Base-by-base conservation (phyloP, 2,329 filamentous ascomycete genomes). In the Aciculosporium take region DNA sequence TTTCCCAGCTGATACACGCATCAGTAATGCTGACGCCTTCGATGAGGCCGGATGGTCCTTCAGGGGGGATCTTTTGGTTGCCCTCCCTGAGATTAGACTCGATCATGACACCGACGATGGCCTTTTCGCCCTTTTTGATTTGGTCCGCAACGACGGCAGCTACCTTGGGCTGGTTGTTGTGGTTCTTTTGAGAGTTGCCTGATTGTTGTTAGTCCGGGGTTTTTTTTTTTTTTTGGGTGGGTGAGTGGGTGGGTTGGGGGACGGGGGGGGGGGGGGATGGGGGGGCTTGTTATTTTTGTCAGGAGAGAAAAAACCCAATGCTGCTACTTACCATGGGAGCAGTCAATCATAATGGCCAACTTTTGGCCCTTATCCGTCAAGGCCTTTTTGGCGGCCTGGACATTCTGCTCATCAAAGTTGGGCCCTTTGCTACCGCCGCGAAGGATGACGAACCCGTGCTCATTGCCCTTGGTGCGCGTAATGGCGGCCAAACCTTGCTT, bases 131-230 rank as follows among this genome's bases (percentile, higher is more conserved):
- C 49, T 82, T 79, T 39, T 82, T 79, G 49, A 98, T 72, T 68
- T 98, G 89, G 41, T 94, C 84, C 25, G 74, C 81, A 46, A 98
- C 69, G 40, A 71, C 72, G 60, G 82, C 23, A 13, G 45, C 45
- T 5, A 46, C 89, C 66, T 89, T 82, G 54, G 91, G 91, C 68
- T 98, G 89, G 67, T 98, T 98, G 56, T 83, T 81, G 70, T 96
- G 89, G 69, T 96, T 79, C 70, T 98, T 98, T 64, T 83, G 85
- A 17, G 89, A 96, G 71, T 98, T 98, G 43, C 91, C 83, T 87
- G 44, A 8, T 15, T 21, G 10, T 23, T 25, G 45, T 40, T 28
- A 40, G 39, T 10, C n/a, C n/a, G n/a, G 5, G 15, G 12, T 5
- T 6, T 7, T 2, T 20, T n/a, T 12, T n/a, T 0, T 6, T 27